phyloP scores from a whole-genome alignment of 192 early-diverging fungal genomes.

The Anaeromyces robustus region DNA sequence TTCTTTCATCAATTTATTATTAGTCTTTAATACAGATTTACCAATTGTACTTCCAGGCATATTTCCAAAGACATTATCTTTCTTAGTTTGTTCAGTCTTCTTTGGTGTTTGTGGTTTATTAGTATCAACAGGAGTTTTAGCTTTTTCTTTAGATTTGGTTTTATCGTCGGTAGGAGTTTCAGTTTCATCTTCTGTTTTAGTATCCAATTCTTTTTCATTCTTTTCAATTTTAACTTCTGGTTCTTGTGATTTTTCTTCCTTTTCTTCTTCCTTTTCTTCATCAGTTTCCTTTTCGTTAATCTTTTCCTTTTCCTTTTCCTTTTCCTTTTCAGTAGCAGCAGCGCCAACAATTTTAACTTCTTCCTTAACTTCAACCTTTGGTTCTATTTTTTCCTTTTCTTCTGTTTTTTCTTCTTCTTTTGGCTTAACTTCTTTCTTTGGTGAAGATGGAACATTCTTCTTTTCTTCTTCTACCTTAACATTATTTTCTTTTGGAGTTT shows the following conservation, averaged over 20 bases:
- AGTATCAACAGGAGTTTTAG: background rate
- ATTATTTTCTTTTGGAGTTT: background rate
- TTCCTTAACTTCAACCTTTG: background rate
- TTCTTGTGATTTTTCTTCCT: background rate
- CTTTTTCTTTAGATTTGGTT: no score
- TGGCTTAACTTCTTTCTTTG: background rate
- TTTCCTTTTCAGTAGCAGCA: background rate
- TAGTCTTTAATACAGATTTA: background rate
- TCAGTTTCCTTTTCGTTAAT: background rate
- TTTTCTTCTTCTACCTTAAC: background rate
- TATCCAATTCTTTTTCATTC: no score
- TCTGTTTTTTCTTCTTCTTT: background rate
- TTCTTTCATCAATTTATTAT: background rate
- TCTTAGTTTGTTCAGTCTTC: background rate
- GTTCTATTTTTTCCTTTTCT: background rate
- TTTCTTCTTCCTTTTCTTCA: background rate
- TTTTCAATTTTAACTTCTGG: no score
- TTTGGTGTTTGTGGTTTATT: background rate
- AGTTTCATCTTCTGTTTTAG: no score
- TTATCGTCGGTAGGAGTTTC: no score
- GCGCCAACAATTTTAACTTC: background rate
- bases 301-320: background rate
- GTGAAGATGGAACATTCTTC: background rate
- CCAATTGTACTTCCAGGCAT: background rate
- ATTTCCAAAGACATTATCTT: background rate